Evolutionary conservation across 2,329 filamentous ascomycete genomes (phyloP).

Genomic region (Cladosporium colombiae): DNA sequence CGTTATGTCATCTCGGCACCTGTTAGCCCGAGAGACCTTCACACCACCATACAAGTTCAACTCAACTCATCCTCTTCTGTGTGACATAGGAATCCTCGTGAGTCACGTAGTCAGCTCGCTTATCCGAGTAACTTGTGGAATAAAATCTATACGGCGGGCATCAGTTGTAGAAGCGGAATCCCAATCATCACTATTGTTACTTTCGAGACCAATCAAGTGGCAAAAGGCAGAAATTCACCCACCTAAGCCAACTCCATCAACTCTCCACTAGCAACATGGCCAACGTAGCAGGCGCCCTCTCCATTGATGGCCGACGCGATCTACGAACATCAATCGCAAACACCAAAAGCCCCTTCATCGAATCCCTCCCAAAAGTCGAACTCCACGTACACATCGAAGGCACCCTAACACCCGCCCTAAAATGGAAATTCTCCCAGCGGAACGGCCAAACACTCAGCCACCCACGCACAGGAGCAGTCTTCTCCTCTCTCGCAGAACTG

Average conservation of each 20-base stretch:
- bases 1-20: not conserved
- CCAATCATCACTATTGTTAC: not conserved
- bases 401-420: slow-evolving; percentile 44
- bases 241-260: not conserved
- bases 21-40: not conserved
- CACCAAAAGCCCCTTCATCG: slow-evolving; percentile 36
- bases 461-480: slow-evolving; percentile 16
- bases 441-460: slow-evolving; percentile 33
- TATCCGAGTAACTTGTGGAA: not conserved
- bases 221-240: not conserved
- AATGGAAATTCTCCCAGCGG: slow-evolving; percentile 45
- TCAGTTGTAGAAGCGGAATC: not conserved
- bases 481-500: slow-evolving; percentile 36
- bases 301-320: slow-evolving; percentile 13
- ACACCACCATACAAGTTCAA: not conserved
- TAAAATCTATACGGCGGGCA: not conserved
- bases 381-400: slow-evolving; percentile 53
- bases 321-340: slow-evolving; percentile 5
- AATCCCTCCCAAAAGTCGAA: slow-evolving; percentile 47
- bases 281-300: slow-evolving; percentile 20
- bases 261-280: not conserved
- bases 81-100: not conserved
- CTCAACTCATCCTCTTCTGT: not conserved
- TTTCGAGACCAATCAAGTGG: not conserved
- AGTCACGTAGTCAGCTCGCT: not conserved